phyloP scores from a whole-genome alignment of 2,329 filamentous ascomycete genomes.

The Tolypocladium sp. region DNA sequence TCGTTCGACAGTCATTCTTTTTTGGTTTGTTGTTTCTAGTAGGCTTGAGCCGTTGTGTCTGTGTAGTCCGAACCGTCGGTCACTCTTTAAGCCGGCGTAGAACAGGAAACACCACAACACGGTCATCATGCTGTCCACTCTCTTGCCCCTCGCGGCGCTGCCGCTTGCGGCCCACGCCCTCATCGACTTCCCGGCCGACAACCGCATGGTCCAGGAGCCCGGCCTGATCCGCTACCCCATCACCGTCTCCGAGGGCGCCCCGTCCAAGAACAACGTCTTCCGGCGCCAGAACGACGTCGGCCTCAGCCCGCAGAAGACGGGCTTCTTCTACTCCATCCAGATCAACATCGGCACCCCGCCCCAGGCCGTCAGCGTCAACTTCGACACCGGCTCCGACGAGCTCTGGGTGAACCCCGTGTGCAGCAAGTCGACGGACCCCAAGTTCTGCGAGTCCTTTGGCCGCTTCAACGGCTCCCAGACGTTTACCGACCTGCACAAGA shows the following conservation, averaged over 20 bases:
- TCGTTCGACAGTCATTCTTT: slow-evolving; percentile 1
- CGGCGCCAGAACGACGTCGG: slow-evolving; percentile 19
- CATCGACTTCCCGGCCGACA: slow-evolving; percentile 11
- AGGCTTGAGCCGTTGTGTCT: not conserved
- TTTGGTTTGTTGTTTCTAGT: slow-evolving; percentile 1
- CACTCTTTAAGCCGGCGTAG: slow-evolving; percentile 15
- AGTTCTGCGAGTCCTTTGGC: slow-evolving; percentile 18
- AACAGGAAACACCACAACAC: not conserved
- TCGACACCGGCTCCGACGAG: slow-evolving; percentile 32
- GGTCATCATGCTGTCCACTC: slow-evolving; percentile 18
- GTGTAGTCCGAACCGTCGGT: slow-evolving; percentile 6
- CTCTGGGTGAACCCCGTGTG: slow-evolving; percentile 34
- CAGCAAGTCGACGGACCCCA: slow-evolving; percentile 16
- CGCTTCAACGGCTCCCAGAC: slow-evolving; percentile 21
- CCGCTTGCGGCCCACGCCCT: slow-evolving; percentile 15
- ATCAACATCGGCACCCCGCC: slow-evolving; percentile 27
- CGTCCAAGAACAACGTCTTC: slow-evolving; percentile 14
- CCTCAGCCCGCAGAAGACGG: slow-evolving; percentile 15
- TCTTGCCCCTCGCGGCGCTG: slow-evolving; percentile 18
- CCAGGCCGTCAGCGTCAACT: slow-evolving; percentile 26
- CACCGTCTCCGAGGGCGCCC: slow-evolving; percentile 15
- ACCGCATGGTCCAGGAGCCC: slow-evolving; percentile 10
- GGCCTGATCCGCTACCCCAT: slow-evolving; percentile 21
- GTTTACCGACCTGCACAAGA: slow-evolving; percentile 14
- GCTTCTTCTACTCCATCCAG: slow-evolving; percentile 29